Conservation (phyloP, 129 eudicot species). For the Scalesia atractyloides region DNA sequence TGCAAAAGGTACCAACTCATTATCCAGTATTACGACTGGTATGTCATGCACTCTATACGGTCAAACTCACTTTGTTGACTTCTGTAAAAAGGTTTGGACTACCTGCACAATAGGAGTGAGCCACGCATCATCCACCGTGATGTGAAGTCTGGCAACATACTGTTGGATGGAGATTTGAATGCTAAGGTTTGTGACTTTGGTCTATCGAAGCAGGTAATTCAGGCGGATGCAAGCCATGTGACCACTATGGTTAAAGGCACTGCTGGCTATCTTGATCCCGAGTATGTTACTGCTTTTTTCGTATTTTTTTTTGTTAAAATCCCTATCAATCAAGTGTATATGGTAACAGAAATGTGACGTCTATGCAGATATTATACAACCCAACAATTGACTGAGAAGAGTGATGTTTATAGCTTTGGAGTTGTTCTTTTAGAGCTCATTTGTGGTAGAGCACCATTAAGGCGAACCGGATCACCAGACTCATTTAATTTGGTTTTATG, state of each 20-base stretch:
- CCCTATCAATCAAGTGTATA: conserved; percentile 17
- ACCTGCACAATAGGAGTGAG: conserved; percentile 80
- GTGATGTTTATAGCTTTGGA: conserved; percentile 92
- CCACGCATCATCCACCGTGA: conserved; percentile 90
- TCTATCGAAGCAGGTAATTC: conserved; percentile 70
- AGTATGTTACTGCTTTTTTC: conserved; percentile 42
- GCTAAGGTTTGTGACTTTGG: conserved; percentile 91
- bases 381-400: conserved; percentile 82
- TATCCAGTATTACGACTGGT: not conserved
- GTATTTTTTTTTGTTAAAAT: not conserved
- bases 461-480: conserved; percentile 87
- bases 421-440: conserved; percentile 97
- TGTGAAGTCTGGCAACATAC: conserved; percentile 87
- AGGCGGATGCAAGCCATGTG: conserved; percentile 75
- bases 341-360: conserved; percentile 16
- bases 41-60: conserved; percentile 6
- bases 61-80: conserved; percentile 27
- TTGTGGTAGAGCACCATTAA: conserved; percentile 89
- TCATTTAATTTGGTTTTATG: conserved; percentile 90
- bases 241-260: conserved; percentile 89
- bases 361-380: conserved; percentile 76
- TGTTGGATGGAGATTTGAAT: conserved; percentile 74
- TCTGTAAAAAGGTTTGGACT: conserved; percentile 73
- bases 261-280: conserved; percentile 96
- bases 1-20: conserved; percentile 65